phyloP scores from a whole-genome alignment of 371 early-diverging fungal species.

The Amoeboradix gromovi region DNA sequence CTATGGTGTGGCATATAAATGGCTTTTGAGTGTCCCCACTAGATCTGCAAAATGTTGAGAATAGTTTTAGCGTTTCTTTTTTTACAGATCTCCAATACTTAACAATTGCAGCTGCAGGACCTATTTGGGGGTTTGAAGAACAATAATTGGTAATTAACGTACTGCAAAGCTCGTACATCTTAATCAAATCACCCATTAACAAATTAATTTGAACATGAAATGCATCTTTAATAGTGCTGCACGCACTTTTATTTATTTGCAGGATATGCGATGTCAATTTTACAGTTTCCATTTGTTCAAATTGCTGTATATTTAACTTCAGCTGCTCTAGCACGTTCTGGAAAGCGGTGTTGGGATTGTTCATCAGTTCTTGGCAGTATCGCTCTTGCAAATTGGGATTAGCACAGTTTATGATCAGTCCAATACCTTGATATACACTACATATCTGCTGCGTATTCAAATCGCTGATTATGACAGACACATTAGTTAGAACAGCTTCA shows the following conservation, averaged over 20 bases:
- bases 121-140: background rate
- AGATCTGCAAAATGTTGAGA: conserved; percentile 28
- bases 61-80: conserved; percentile 60
- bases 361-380: background rate
- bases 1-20: background rate
- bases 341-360: background rate
- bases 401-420: background rate
- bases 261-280: background rate
- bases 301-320: background rate
- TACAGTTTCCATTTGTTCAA: background rate
- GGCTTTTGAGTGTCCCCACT: background rate
- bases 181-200: background rate
- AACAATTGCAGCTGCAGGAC: background rate
- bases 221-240: background rate
- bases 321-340: background rate
- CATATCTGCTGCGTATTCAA: conserved; percentile 51
- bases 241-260: background rate
- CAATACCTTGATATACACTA: background rate
- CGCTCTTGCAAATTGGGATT: background rate
- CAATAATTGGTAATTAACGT: background rate
- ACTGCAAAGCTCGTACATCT: background rate
- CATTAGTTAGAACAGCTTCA: conserved; percentile 54
- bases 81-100: conserved; percentile 20
- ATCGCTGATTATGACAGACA: conserved; percentile 51
- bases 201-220: background rate